Evolutionary conservation across 352 stramenopile genomes (phyloP).

Genomic region (Phytopythium montanum): DNA sequence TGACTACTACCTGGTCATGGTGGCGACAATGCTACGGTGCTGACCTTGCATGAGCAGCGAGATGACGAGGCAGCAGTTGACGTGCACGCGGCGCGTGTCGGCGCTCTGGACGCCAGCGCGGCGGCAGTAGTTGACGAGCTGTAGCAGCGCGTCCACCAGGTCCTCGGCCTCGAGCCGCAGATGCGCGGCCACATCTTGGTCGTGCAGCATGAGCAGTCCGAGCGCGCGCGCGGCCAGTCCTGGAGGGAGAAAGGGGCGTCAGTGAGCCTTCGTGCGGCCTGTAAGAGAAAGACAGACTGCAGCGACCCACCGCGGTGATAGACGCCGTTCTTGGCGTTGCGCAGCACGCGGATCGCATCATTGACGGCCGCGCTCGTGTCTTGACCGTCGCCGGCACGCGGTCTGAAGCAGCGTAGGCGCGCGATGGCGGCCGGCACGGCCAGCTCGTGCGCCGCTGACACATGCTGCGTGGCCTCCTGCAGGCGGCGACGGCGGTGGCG

Average conservation of each 20-base stretch:
- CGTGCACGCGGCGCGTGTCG: constrained; percentile 64
- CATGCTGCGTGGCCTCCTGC: constrained; percentile 48
- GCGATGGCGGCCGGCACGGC: constrained; percentile 15
- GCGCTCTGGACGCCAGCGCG: constrained; percentile 36
- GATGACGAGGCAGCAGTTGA: constrained; percentile 84
- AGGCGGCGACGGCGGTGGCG: constrained; percentile 56
- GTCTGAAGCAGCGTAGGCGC: constrained; percentile 19
- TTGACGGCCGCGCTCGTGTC: constrained; percentile 18
- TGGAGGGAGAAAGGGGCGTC: constrained; percentile 7
- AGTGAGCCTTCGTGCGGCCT: neutral
- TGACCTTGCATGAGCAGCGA: constrained; percentile 76
- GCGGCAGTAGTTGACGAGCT: constrained; percentile 63
- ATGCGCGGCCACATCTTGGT: constrained; percentile 25
- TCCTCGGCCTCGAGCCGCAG: constrained; percentile 61
- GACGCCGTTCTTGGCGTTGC: constrained; percentile 66
- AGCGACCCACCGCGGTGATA: constrained; percentile 28
- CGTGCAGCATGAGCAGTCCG: constrained; percentile 53
- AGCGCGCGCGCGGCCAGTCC: constrained; percentile 62
- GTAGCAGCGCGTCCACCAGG: constrained; percentile 69
- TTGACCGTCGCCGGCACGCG: neutral
- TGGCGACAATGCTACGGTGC: neutral
- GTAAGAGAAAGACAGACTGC: neutral
- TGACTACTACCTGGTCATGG: neutral
- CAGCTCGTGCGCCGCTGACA: constrained; percentile 33
- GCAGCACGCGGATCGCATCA: constrained; percentile 32